phyloP scores from a whole-genome alignment of 2,329 filamentous ascomycete species.

The Xylaria multiplex region DNA sequence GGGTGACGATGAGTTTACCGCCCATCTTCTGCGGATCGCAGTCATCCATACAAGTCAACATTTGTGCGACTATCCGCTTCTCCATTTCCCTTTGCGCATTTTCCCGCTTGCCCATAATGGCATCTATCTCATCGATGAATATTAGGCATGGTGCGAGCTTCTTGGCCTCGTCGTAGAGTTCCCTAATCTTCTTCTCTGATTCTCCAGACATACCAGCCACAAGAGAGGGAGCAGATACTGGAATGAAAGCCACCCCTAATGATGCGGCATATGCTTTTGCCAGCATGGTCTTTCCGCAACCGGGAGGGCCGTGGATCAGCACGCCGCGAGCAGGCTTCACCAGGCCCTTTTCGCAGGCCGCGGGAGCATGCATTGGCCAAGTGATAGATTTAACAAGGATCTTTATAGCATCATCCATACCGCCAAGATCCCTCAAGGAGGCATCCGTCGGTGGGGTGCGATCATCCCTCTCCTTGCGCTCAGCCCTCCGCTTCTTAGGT shows the following conservation, averaged over 20 bases:
- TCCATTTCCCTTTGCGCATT: constrained; percentile 89
- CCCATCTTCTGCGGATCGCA: constrained; percentile 76
- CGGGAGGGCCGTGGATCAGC: constrained; percentile 82
- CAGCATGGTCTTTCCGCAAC: constrained; percentile 87
- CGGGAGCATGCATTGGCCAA: constrained; percentile 74
- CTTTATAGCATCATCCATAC: constrained; percentile 76
- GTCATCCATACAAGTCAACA: constrained; percentile 87
- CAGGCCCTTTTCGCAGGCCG: constrained; percentile 71
- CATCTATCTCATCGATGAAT: constrained; percentile 92
- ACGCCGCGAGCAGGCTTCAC: constrained; percentile 79
- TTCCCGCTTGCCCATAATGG: constrained; percentile 87
- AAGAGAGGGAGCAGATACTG: constrained; percentile 82
- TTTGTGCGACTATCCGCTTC: constrained; percentile 83
- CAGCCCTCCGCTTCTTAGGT: constrained; percentile 71
- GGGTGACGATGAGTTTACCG: constrained; percentile 81
- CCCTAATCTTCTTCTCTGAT: constrained; percentile 85
- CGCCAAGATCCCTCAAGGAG: constrained; percentile 77
- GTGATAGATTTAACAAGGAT: constrained; percentile 77
- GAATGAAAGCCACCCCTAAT: constrained; percentile 79
- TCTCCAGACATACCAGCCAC: constrained; percentile 90
- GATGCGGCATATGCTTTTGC: constrained; percentile 82
- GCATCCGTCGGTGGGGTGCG: constrained; percentile 73
- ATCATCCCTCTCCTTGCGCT: constrained; percentile 61
- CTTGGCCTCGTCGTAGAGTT: constrained; percentile 89
- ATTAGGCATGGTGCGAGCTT: constrained; percentile 86